Evolutionary conservation across 306 rosid species (phyloP), one percentile per base, ranked within the genome.

Genomic region (Gynostemma pentaphyllum): DNA sequence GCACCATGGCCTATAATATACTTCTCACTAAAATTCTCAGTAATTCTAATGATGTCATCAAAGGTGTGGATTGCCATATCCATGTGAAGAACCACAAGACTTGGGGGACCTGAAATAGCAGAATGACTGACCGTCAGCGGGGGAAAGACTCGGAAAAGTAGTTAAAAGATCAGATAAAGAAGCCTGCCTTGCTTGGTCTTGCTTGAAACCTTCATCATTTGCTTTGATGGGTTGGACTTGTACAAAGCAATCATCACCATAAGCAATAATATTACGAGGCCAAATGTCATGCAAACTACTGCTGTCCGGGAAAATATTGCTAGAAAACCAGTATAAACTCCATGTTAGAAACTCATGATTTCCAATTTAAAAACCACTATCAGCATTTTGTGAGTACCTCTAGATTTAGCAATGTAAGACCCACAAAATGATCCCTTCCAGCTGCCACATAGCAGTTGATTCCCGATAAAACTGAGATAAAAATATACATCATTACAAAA

Each of bases 1-100:
- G 96, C 95, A 65, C 97, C 97, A 27, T 80, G 80, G 0, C 97
- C 97, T 3, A 91, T 76, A 24, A 83, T 79, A 72, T 82, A 91
- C 74, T 87, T 91, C 73, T 91, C 95, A 32, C 55, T 75, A 0
- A 91, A 78, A 75, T 87, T 87, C 81, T 91, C 97, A 0, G 97
- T 91, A 54, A 45, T 71, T 74, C 97, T 77, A 86, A 91, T 75
- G 60, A 91, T 85, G 65, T 91, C 96, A 63, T 91, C 95, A 37
- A 85, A 83, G 65, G 88, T 91, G 78, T 91, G 97, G 45, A 87
- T 72, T 0, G 97, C 97, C 96, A 91, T 75, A 74, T 80, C 95
- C 96, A 87, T 85, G 71, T 83, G 97, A 72, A 91, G 92, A 66
- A 91, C 69, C 11, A 91, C 92, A 23, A 91, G 83, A 62, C 78